Conservation (phyloP, 805 yeast genomes). For the Wickerhamomyces chambardii region DNA sequence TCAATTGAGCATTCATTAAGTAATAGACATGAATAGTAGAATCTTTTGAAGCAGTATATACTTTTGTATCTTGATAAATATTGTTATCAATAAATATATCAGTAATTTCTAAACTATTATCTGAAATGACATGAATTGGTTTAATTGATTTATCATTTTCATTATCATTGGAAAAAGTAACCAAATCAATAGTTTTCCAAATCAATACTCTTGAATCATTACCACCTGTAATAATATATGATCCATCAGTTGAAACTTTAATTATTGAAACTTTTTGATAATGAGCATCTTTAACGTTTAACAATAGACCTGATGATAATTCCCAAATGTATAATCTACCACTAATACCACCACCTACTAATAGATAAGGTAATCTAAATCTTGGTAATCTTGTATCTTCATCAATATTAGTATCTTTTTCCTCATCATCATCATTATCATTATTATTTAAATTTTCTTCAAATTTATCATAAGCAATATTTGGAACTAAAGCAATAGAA, state of each 20-base stretch:
- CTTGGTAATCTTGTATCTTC: conserved; percentile 22
- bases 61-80: conserved; percentile 43
- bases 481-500: conserved; percentile 39
- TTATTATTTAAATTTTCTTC: conserved; percentile 15
- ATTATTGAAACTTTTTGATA: conserved; percentile 66
- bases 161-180: conserved; percentile 24
- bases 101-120: conserved; percentile 41
- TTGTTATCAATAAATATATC: conserved; percentile 42
- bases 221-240: conserved; percentile 67
- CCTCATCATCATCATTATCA: conserved; percentile 8
- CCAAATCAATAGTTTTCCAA: conserved; percentile 63
- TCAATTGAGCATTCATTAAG: conserved; percentile 28
- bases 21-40: conserved; percentile 69
- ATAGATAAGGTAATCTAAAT: conserved; percentile 48
- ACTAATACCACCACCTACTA: conserved; percentile 66
- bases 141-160: conserved; percentile 28
- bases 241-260: conserved; percentile 51
- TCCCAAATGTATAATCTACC: conserved; percentile 89
- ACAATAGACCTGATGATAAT: conserved; percentile 60
- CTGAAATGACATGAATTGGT: conserved; percentile 51
- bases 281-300: conserved; percentile 73
- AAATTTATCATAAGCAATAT: conserved; percentile 21
- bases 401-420: conserved; percentile 8
- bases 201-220: conserved; percentile 70
- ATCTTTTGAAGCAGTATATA: conserved; percentile 67